phyloP scores from a whole-genome alignment of 1,139 yeast genomes.

The Geotrichum australiense region DNA sequence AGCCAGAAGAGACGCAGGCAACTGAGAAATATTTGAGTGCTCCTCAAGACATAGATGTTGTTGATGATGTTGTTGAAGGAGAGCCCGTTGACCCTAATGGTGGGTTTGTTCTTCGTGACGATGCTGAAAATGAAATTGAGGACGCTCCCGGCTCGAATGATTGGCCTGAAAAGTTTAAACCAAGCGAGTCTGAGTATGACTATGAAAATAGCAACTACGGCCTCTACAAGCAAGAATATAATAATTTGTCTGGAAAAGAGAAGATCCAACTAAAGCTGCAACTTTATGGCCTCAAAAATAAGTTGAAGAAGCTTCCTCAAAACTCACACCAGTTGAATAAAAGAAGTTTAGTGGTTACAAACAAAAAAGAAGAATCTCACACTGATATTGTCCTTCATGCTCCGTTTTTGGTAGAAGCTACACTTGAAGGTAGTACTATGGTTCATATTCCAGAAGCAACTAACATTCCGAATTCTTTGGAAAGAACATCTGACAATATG shows the following conservation, averaged over 20 bases:
- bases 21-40: not conserved
- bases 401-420: too few relatives aligned
- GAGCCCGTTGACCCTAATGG: conserved; percentile 9
- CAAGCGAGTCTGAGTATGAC: not conserved
- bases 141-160: not conserved
- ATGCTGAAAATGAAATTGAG: not conserved
- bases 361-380: too few relatives aligned
- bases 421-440: too few relatives aligned
- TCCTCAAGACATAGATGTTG: conserved; percentile 5
- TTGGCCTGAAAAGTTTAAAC: not conserved
- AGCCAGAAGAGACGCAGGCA: not conserved
- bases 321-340: too few relatives aligned
- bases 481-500: too few relatives aligned
- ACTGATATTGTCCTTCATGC: too few relatives aligned
- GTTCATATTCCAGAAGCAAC: too few relatives aligned
- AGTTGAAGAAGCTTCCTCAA: too few relatives aligned
- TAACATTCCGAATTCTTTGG: too few relatives aligned
- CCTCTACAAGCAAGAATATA: conserved; percentile 1
- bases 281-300: too few relatives aligned
- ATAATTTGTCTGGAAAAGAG: too few relatives aligned
- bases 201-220: conserved; percentile 2
- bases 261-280: not conserved
- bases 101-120: conserved; percentile 1
- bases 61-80: conserved; percentile 8
- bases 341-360: too few relatives aligned